phyloP scores from a whole-genome alignment of 306 rosid species.

The Vachellia pachyceras region DNA sequence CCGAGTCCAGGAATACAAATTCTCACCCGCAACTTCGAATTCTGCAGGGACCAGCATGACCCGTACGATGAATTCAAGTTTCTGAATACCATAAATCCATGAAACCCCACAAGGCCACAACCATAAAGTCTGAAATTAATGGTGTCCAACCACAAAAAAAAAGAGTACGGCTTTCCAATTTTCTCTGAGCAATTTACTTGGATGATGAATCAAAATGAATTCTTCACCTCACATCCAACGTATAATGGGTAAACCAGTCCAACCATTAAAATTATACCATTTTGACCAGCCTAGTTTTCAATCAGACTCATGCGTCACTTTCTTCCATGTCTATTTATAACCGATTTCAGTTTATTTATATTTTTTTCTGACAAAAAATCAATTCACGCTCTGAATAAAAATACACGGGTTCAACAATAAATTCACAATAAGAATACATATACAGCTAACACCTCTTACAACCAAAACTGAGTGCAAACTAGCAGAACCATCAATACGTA shows the following conservation, averaged over 20 bases:
- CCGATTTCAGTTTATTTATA: not conserved
- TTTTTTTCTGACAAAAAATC: not conserved
- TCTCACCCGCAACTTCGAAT: not conserved
- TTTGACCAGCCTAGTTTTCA: not conserved
- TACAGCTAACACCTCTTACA: conserved; percentile 41
- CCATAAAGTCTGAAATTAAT: not conserved
- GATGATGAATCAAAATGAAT: not conserved
- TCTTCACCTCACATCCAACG: not conserved
- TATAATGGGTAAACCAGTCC: not conserved
- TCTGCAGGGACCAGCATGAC: not conserved
- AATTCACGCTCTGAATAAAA: conserved; percentile 8
- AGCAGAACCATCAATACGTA: conserved; percentile 33
- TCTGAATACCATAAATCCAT: not conserved
- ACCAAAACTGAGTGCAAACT: conserved; percentile 49
- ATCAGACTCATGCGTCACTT: not conserved
- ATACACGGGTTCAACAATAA: not conserved
- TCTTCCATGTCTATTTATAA: not conserved
- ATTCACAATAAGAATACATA: not conserved
- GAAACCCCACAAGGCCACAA: not conserved
- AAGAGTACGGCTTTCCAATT: not conserved
- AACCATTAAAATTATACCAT: not conserved
- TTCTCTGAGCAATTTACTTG: not conserved
- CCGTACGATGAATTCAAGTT: not conserved
- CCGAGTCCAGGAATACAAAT: not conserved
- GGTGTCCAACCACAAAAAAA: conserved; percentile 2